These are phyloP conservation scores for Melampsora larici-populina DNA, from an alignment of 1,284 basidiomycete genomes.

Conservation along the genomic window DNA sequence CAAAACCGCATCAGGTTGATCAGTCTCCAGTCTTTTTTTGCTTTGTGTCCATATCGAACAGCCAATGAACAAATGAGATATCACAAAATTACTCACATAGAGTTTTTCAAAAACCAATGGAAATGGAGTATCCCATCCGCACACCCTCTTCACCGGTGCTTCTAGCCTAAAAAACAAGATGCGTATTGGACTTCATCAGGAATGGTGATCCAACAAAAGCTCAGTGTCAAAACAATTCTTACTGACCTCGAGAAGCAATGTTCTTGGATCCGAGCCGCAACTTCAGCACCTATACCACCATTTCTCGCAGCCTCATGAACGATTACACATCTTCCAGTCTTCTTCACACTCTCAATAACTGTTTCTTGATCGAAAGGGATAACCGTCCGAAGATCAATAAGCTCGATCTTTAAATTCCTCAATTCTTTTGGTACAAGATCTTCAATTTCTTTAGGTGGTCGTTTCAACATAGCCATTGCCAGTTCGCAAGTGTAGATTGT, in stretches of 20 bases:
- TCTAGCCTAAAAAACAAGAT: conserved; percentile 58
- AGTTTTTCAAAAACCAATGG: conserved; percentile 84
- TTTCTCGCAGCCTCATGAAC: conserved; percentile 85
- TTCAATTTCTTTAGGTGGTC: conserved; percentile 67
- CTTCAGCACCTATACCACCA: conserved; percentile 79
- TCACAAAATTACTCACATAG: conserved; percentile 59
- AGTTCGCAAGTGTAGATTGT: conserved; percentile 85
- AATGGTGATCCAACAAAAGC: neutral
- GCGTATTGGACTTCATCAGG: neutral
- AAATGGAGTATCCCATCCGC: conserved; percentile 78
- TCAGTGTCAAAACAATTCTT: neutral
- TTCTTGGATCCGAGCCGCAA: conserved; percentile 78
- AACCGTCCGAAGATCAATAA: conserved; percentile 86
- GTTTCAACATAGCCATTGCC: conserved; percentile 65
- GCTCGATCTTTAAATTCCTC: conserved; percentile 72
- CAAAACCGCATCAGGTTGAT: neutral
- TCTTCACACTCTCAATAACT: conserved; percentile 72
- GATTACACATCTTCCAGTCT: conserved; percentile 78
- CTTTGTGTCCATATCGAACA: neutral
- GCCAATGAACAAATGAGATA: neutral
- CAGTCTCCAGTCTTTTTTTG: neutral
- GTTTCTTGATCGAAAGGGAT: conserved; percentile 82
- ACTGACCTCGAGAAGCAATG: conserved; percentile 69
- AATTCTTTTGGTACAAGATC: conserved; percentile 66
- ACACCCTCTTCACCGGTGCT: conserved; percentile 78